Evolutionary conservation across 495 filamentous ascomycete species (phyloP).

Genomic region (Mycothermus thermophilus): DNA sequence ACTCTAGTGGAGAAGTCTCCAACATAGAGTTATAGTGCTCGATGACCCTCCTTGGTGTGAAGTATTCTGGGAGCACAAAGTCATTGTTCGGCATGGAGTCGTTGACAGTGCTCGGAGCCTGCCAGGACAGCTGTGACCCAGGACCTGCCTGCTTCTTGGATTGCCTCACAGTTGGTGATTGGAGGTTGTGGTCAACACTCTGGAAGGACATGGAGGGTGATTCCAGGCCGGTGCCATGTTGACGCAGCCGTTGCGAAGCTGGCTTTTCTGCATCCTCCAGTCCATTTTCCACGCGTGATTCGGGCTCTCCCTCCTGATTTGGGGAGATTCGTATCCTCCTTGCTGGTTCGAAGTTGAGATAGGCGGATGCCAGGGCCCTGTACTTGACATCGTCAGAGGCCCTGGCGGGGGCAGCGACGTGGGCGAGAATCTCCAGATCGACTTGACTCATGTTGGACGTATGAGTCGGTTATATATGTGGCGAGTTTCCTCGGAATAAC

Average conservation of each 20-base stretch:
- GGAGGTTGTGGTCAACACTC: conserved; percentile 31
- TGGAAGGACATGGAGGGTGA: conserved; percentile 30
- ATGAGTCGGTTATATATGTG: no score
- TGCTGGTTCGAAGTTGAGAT: conserved; percentile 41
- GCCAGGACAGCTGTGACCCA: conserved; percentile 18
- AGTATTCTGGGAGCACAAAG: conserved; percentile 13
- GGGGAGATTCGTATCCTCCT: conserved; percentile 3
- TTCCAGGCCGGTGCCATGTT: conserved; percentile 4
- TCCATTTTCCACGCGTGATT: no score
- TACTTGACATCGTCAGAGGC: conserved; percentile 49
- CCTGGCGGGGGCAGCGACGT: conserved; percentile 50
- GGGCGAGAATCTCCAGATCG: conserved; percentile 51
- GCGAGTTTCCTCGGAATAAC: no score
- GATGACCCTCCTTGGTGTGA: conserved; percentile 29
- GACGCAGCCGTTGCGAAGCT: no score
- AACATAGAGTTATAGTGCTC: conserved; percentile 25
- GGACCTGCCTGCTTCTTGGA: neutral
- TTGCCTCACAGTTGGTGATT: conserved; percentile 23
- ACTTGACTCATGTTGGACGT: conserved; percentile 13
- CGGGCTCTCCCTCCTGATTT: no score
- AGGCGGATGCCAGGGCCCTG: conserved; percentile 45
- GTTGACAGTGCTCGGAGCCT: conserved; percentile 24
- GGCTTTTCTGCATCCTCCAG: no score
- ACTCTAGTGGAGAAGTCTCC: conserved; percentile 14
- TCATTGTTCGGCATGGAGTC: conserved; percentile 28